phyloP scores from a whole-genome alignment of 1,284 basidiomycete species.

The Ceratobasidium sp. region DNA sequence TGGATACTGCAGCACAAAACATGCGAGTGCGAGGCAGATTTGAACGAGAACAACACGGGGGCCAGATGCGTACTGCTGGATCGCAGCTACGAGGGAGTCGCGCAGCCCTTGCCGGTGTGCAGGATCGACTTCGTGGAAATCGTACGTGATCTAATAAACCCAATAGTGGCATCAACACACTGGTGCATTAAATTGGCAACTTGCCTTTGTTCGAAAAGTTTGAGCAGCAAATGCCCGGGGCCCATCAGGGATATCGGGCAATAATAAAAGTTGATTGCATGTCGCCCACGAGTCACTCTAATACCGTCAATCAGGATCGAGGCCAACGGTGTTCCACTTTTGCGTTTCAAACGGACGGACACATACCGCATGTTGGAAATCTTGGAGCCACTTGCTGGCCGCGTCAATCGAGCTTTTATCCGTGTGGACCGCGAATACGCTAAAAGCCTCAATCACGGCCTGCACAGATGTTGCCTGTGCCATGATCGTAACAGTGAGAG shows the following conservation, averaged over 20 bases:
- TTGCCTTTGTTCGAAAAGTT: conserved; percentile 92
- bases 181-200: conserved; percentile 48
- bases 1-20: conserved; percentile 90
- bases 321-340: background rate
- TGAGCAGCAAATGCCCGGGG: conserved; percentile 96
- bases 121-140: conserved; percentile 85
- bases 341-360: conserved; percentile 44
- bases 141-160: conserved; percentile 82
- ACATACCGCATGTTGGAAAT: conserved; percentile 97
- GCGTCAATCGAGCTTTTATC: conserved; percentile 82
- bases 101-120: conserved; percentile 78
- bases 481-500: conserved; percentile 1
- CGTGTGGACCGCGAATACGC: conserved; percentile 76
- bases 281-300: conserved; percentile 86
- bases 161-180: conserved; percentile 5
- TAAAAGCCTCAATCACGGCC: conserved; percentile 72
- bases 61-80: conserved; percentile 73
- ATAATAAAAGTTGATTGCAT: conserved; percentile 87
- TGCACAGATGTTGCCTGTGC: conserved; percentile 56
- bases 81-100: conserved; percentile 83
- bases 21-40: conserved; percentile 87
- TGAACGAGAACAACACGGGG: conserved; percentile 89
- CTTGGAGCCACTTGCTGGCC: conserved; percentile 91
- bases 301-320: conserved; percentile 20
- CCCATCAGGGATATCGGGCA: conserved; percentile 77